Evolutionary conservation across 257 asterid genomes (phyloP).

Genomic region (Lavandula angustifolia): DNA sequence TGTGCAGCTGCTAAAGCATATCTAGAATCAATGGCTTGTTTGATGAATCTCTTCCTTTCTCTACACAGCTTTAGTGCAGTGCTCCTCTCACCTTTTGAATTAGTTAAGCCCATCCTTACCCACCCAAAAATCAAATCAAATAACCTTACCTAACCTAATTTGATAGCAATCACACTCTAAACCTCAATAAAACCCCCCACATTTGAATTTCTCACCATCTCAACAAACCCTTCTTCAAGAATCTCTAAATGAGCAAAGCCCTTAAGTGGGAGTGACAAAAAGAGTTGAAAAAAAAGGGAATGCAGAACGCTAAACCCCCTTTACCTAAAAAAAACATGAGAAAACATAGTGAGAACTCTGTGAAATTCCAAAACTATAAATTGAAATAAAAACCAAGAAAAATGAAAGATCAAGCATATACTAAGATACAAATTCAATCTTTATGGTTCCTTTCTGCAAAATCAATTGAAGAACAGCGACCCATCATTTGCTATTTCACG

Average conservation of each 20-base stretch:
- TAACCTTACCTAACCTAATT: slow-evolving; percentile 28
- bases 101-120: slow-evolving; percentile 64
- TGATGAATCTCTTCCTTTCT: slow-evolving; percentile 76
- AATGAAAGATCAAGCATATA: slow-evolving; percentile 21
- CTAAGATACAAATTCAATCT: slow-evolving; percentile 12
- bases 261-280: slow-evolving; percentile 12
- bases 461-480: slow-evolving; percentile 32
- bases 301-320: slow-evolving; percentile 24
- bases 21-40: slow-evolving; percentile 88
- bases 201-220: slow-evolving; percentile 28
- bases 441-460: background rate
- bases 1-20: slow-evolving; percentile 94
- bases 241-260: slow-evolving; percentile 15
- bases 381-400: slow-evolving; percentile 31
- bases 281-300: background rate
- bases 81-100: slow-evolving; percentile 73
- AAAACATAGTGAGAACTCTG: slow-evolving; percentile 9
- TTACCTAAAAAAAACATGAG: slow-evolving; percentile 28
- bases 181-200: slow-evolving; percentile 22
- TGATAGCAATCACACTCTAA: slow-evolving; percentile 26
- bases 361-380: background rate
- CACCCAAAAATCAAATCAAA: slow-evolving; percentile 24
- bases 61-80: slow-evolving; percentile 78
- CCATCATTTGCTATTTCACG: slow-evolving; percentile 20
- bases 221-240: background rate